A percentile compares a stretch with the other conserved stretches of the same genome.
These are phyloP conservation scores for Mycosphaerella sp. DNA, from an alignment of 2,329 filamentous ascomycete genomes.

Conservation along the genomic window DNA sequence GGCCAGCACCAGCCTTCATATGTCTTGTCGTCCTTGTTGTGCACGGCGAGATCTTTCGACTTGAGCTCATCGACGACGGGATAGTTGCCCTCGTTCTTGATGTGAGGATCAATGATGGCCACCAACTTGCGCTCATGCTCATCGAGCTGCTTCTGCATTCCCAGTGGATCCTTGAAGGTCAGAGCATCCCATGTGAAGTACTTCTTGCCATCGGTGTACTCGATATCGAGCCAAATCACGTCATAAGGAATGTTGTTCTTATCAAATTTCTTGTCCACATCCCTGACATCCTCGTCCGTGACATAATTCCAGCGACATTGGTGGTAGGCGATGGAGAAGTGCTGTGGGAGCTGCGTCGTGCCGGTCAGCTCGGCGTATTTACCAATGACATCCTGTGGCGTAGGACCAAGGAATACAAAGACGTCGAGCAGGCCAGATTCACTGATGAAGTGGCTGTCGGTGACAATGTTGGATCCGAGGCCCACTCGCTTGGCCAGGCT, in stretches of 20 bases:
- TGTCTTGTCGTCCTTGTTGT: constrained; percentile 80
- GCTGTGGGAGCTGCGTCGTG: constrained; percentile 81
- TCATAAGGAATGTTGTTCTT: constrained; percentile 94
- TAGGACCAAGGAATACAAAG: constrained; percentile 90
- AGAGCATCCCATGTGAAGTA: constrained; percentile 97
- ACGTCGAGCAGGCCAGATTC: constrained; percentile 84
- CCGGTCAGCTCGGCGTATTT: constrained; percentile 87
- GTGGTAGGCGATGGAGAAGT: constrained; percentile 89
- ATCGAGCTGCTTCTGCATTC: constrained; percentile 84
- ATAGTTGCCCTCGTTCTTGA: constrained; percentile 85
- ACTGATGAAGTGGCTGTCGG: constrained; percentile 94
- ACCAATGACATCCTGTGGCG: constrained; percentile 71
- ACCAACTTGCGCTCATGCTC: constrained; percentile 83
- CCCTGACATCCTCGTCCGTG: constrained; percentile 91
- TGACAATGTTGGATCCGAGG: constrained; percentile 65
- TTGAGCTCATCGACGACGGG: constrained; percentile 72
- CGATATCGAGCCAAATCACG: constrained; percentile 97
- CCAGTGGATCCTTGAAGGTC: constrained; percentile 76
- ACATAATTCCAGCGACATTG: constrained; percentile 99
- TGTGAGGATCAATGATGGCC: constrained; percentile 92
- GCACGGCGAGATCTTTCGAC: constrained; percentile 73
- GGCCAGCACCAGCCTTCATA: constrained; percentile 99
- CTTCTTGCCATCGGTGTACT: constrained; percentile 94
- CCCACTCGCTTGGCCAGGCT: constrained; percentile 67
- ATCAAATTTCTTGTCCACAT: constrained; percentile 94